A percentile compares a stretch with the other conserved stretches of the same genome.
Evolutionary conservation across 2,329 filamentous ascomycete species (phyloP).

Genomic region (Cordyceps cateniannulata): DNA sequence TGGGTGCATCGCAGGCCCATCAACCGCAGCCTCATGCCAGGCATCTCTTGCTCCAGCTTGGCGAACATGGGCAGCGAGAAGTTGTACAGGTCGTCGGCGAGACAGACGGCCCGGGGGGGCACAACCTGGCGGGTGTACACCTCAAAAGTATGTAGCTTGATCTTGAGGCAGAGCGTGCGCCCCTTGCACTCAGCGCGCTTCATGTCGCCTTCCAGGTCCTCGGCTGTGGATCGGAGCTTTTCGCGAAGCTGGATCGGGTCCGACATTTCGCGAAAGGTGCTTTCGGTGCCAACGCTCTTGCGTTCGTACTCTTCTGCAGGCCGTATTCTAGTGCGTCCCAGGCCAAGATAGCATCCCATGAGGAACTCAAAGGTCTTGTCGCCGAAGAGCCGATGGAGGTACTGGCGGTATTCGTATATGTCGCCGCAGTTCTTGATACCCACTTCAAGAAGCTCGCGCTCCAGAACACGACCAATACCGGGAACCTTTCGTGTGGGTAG

Average conservation of each 20-base stretch:
- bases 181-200: constrained; percentile 75
- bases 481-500: constrained; percentile 88
- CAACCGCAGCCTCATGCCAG: constrained; percentile 70
- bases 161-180: constrained; percentile 82
- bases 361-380: constrained; percentile 88
- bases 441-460: constrained; percentile 81
- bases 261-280: constrained; percentile 77
- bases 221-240: constrained; percentile 73
- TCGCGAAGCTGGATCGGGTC: constrained; percentile 61
- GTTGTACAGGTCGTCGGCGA: constrained; percentile 77
- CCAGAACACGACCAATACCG: constrained; percentile 88
- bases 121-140: constrained; percentile 78
- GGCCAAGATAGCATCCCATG: constrained; percentile 73
- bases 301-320: constrained; percentile 85
- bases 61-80: constrained; percentile 74
- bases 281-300: constrained; percentile 91
- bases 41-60: constrained; percentile 79
- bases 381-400: constrained; percentile 73
- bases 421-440: constrained; percentile 86
- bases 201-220: constrained; percentile 83
- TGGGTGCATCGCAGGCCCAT: constrained; percentile 88
- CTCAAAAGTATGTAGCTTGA: constrained; percentile 92
- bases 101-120: constrained; percentile 62
- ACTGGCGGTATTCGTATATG: constrained; percentile 69
- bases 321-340: constrained; percentile 78